These are phyloP conservation scores for Leccinum obscurum DNA, from an alignment of 768 basidiomycete species.

Conservation along the genomic window DNA sequence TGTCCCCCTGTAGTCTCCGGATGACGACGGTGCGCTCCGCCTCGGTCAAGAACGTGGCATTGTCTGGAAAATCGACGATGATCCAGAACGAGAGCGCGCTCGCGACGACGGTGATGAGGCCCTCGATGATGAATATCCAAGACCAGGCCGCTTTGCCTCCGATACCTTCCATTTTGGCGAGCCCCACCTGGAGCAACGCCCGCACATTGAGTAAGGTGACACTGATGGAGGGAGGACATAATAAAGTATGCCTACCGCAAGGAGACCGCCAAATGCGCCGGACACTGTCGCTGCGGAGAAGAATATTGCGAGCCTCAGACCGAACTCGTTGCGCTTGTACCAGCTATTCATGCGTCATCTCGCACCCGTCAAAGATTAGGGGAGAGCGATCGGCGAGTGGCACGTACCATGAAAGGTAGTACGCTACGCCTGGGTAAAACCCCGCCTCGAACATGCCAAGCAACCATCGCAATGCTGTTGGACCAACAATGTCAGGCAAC, in stretches of 20 bases:
- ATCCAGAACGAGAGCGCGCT: conserved; percentile 70
- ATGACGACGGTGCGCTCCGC: conserved; percentile 67
- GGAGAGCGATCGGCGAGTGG: not conserved
- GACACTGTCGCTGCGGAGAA: conserved; percentile 79
- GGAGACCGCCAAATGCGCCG: conserved; percentile 77
- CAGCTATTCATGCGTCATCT: conserved; percentile 38
- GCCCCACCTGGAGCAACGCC: conserved; percentile 38
- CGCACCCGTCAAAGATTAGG: conserved; percentile 39
- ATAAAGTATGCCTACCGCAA: conserved; percentile 48
- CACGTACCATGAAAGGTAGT: conserved; percentile 69
- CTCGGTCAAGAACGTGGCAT: conserved; percentile 72
- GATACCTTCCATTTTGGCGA: conserved; percentile 65
- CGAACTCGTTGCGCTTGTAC: conserved; percentile 76
- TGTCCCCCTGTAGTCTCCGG: conserved; percentile 62
- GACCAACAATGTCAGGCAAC: not conserved
- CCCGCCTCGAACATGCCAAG: conserved; percentile 71
- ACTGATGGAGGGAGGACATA: not conserved
- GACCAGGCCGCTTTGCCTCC: conserved; percentile 66
- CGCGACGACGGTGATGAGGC: conserved; percentile 66
- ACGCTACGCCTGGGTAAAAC: conserved; percentile 50
- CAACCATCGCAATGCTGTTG: conserved; percentile 65
- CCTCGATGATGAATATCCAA: conserved; percentile 80
- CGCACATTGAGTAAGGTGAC: conserved; percentile 1
- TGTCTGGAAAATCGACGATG: conserved; percentile 83
- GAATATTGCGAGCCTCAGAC: conserved; percentile 62